phyloP scores from a whole-genome alignment of 441 rosid genomes.

The Gossypium aridum region DNA sequence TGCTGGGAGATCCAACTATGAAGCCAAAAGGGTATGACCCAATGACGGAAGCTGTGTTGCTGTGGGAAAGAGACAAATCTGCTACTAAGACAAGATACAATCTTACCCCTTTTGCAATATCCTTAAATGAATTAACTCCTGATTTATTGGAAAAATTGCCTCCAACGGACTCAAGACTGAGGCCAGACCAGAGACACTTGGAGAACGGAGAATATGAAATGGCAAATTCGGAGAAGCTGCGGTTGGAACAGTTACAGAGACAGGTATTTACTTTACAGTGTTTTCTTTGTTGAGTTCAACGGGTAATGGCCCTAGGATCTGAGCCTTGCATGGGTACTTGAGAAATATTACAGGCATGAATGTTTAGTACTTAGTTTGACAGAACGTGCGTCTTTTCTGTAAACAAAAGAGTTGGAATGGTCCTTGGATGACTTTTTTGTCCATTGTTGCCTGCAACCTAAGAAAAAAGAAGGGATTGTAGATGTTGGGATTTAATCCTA shows the following conservation, averaged over 20 bases:
- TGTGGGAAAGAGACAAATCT: conserved; percentile 79
- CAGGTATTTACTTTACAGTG: conserved; percentile 43
- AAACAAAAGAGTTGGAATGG: neutral
- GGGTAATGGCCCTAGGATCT: neutral
- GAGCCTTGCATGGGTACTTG: neutral
- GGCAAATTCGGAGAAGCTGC: conserved; percentile 87
- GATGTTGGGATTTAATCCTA: neutral
- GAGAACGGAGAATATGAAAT: conserved; percentile 70
- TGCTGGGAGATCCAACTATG: conserved; percentile 72
- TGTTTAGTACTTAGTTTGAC: neutral
- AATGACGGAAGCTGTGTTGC: conserved; percentile 83
- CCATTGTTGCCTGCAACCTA: neutral
- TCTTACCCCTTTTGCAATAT: conserved; percentile 78
- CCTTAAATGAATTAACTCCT: conserved; percentile 75
- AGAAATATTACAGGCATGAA: neutral
- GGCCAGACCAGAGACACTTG: conserved; percentile 92
- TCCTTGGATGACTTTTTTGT: neutral
- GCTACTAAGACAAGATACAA: conserved; percentile 84
- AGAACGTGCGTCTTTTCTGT: neutral
- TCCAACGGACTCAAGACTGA: conserved; percentile 89
- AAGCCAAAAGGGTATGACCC: conserved; percentile 95
- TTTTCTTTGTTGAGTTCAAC: neutral
- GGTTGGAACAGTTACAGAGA: conserved; percentile 95
- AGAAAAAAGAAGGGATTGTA: neutral
- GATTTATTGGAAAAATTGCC: conserved; percentile 71